Evolutionary conservation across 768 basidiomycete species (phyloP), one percentile per base, ranked within the genome.

Genomic region (Polyporus arcularius): DNA sequence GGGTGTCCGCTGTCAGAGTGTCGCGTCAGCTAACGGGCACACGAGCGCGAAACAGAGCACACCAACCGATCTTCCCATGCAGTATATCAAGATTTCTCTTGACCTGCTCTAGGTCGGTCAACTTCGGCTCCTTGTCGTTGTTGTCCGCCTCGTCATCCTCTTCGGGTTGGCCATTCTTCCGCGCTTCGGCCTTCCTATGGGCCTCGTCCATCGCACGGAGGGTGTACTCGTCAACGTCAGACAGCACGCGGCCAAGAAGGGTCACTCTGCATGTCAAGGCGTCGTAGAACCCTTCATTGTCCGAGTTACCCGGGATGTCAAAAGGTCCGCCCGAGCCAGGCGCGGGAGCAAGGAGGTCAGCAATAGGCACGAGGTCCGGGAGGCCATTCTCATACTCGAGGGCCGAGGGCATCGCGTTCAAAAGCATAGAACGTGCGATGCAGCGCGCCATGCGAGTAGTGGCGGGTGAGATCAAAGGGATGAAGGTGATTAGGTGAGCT

Each of bases 31-130:
- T 18, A 48, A 54, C 51, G 4, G 21, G 21, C 31, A 21, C 32
- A 38, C 12, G 45, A 10, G 18, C 39, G 3, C n/a, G 2, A 45
- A 39, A 12, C 15, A 16, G 49, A 47, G 30, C 6, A 46, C 21
- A 76, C 86, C 58, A 55, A 90, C 90, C 78, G 55, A 90, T 90
- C 53, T 77, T 81, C 14, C 80, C 78, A 67, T 88, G 87, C 9
- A 89, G 65, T 11, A 66, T 66, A 40, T 87, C 83, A 12, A 91
- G 73, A 9, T 75, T 74, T 15, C 61, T 66, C 45, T 77, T 75
- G n/a, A 89, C 71, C 41, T 78, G 71, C 62, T 85, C 79, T 6
- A 90, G 73, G 18, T 30, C 10, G 14, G 61, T 28, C 50, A 16
- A 15, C 50, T 49, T 49, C 48, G 16, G 11, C 32, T 60, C 47